These are phyloP conservation scores for Zarea fungicola DNA, from an alignment of 2,329 filamentous ascomycete genomes.

Conservation along the genomic window DNA sequence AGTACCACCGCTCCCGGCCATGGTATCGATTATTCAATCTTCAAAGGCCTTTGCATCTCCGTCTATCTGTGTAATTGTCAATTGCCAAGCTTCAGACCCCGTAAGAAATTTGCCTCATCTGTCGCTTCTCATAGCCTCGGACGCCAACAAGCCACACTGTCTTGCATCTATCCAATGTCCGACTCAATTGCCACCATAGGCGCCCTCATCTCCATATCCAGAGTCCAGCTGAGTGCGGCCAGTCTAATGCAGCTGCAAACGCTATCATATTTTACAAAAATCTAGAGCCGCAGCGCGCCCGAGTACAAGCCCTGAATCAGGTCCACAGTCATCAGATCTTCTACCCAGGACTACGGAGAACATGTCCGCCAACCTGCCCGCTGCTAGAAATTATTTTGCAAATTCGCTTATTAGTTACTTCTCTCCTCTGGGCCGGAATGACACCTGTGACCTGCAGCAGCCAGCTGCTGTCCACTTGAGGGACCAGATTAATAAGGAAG, in stretches of 20 bases:
- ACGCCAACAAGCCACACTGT: conserved; percentile 4
- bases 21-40: no score
- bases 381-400: neutral
- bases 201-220: neutral
- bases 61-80: no score
- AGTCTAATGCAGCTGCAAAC: conserved; percentile 4
- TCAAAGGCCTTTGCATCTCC: no score
- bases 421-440: neutral
- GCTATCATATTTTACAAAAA: conserved; percentile 2
- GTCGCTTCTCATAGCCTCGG: neutral
- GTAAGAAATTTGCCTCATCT: neutral
- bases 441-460: conserved; percentile 1
- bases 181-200: conserved; percentile 1
- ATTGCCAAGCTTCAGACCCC: no score
- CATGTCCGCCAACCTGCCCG: neutral
- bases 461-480: neutral
- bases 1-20: no score
- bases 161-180: conserved; percentile 1
- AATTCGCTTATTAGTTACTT: neutral
- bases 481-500: no score
- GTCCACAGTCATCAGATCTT: conserved; percentile 7
- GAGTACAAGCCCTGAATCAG: conserved; percentile 9
- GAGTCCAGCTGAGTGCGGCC: neutral
- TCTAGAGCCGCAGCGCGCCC: neutral
- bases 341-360: no score